These are phyloP conservation scores for Takashimella koratensis DNA, from an alignment of 1,284 basidiomycete species.

Conservation along the genomic window DNA sequence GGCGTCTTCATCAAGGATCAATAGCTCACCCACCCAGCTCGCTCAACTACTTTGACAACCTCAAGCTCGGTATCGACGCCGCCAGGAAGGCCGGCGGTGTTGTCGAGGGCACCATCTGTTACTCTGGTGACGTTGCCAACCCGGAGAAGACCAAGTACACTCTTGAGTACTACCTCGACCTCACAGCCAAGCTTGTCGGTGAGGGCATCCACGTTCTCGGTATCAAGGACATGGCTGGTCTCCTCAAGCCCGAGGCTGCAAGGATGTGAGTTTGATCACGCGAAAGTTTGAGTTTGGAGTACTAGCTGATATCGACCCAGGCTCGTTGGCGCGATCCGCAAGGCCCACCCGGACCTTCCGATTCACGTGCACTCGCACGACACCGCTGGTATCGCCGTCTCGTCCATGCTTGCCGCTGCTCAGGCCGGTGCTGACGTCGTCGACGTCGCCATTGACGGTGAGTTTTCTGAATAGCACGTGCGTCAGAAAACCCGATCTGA, in stretches of 20 bases:
- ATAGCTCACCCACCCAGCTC: too few relatives aligned
- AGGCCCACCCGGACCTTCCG: constrained; percentile 94
- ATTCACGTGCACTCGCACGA: constrained; percentile 99
- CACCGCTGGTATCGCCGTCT: constrained; percentile 95
- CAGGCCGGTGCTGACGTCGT: constrained; percentile 96
- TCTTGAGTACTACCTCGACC: constrained; percentile 94
- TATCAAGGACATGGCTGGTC: constrained; percentile 99
- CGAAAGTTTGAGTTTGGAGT: constrained; percentile 36
- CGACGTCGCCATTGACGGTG: constrained; percentile 97
- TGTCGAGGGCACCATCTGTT: constrained; percentile 95
- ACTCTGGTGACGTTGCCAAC: constrained; percentile 95
- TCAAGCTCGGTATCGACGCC: constrained; percentile 95
- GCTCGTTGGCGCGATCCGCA: constrained; percentile 90
- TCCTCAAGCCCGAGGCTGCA: constrained; percentile 93
- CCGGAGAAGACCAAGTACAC: constrained; percentile 98
- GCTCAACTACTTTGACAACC: constrained; percentile 95
- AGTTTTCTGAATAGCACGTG: constrained; percentile 38
- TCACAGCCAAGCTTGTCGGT: constrained; percentile 86
- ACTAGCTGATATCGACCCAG: constrained; percentile 6
- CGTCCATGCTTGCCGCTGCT: constrained; percentile 93
- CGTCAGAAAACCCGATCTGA: constrained; percentile 1
- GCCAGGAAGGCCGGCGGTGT: constrained; percentile 99
- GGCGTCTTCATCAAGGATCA: constrained; percentile 1
- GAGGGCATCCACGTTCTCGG: constrained; percentile 97
- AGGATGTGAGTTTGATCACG: too few relatives aligned